Evolutionary conservation across 257 asterid species (phyloP), one percentile per base, ranked within the genome.

Genomic region (Solanum appendiculatum): DNA sequence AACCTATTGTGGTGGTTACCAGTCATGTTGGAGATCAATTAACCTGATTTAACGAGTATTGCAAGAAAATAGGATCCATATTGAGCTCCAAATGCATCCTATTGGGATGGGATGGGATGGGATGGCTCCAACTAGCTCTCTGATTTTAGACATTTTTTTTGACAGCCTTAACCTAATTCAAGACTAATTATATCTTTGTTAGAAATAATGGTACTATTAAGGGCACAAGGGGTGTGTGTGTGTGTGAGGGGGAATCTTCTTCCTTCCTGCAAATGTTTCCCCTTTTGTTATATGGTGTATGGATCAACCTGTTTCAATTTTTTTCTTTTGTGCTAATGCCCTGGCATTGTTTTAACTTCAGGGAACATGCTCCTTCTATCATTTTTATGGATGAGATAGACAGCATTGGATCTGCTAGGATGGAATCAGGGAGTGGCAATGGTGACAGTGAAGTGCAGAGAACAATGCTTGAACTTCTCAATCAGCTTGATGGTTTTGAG

Each of bases 301-400:
- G 40, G 78, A 34, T 70, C 40, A 72, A 23, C 48, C n/a, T 36
- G 29, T 34, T 72, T 36, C 14, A 72, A 13, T 37, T 39, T 39
- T 23, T 73, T 7, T 21, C 51, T 37, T 36, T 37, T 21, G 9
- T 73, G 31, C 82, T 73, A 37, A 36, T 73, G 48, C 54, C 69
- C 56, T 56, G 69, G 6, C 77, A 25, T 60, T 85, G 34, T 63
- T 25, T 12, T 64, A 64, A 64, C 72, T 64, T 25, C 39, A 66
- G 98, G 91, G 98, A 96, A 90, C 99, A 94, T 89, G 98, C 98
- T 27, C 96, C 99, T 39, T 96, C 99, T 29, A 96, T 96, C 91
- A 95, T 96, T 85, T 96, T 96, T 89, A 95, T 95, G 99, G 99
- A 96, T 87, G 98, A 96, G 89, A 95, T 96, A 33, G 99, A 96